Conservation (phyloP, 257 asterid genomes). For the Haberlea rhodopensis region DNA sequence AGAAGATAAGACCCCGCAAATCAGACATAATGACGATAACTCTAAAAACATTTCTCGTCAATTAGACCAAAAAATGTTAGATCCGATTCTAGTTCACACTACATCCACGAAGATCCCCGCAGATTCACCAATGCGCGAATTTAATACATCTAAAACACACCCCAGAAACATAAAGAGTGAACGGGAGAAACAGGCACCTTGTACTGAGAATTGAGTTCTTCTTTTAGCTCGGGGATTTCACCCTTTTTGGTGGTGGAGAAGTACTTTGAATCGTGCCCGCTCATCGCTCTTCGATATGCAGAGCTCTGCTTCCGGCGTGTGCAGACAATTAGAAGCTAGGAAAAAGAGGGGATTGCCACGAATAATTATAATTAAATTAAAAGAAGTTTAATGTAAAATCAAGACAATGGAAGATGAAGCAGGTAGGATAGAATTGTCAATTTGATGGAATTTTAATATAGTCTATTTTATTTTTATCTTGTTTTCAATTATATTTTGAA, state of each 20-base stretch:
- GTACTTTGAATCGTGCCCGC: slow-evolving; percentile 99
- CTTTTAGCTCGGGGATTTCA: too few species aligned
- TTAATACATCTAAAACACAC: too few species aligned
- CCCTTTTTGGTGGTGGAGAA: too few species aligned
- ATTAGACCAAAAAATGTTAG: slow-evolving; percentile 31
- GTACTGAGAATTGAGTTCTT: too few species aligned
- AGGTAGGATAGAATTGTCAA: too few species aligned
- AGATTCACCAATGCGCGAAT: slow-evolving; percentile 29
- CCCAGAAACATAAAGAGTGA: background rate
- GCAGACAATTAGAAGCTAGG: slow-evolving; percentile 17
- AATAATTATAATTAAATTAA: too few species aligned
- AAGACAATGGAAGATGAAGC: slow-evolving; percentile 27
- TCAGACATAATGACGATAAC: slow-evolving; percentile 8
- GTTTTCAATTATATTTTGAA: too few species aligned
- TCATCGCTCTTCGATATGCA: slow-evolving; percentile 57
- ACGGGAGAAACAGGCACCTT: slow-evolving; percentile 49
- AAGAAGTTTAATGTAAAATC: too few species aligned
- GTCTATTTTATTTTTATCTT: too few species aligned
- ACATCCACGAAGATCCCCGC: slow-evolving; percentile 25
- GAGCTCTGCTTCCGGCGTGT: slow-evolving; percentile 30
- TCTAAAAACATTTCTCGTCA: slow-evolving; percentile 8
- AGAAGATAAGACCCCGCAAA: slow-evolving; percentile 10
- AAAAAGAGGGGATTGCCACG: slow-evolving; percentile 4
- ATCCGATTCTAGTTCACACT: slow-evolving; percentile 37
- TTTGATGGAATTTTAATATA: too few species aligned